Conservation (phyloP, 768 basidiomycete genomes). For the Gloeostereum incarnatum region DNA sequence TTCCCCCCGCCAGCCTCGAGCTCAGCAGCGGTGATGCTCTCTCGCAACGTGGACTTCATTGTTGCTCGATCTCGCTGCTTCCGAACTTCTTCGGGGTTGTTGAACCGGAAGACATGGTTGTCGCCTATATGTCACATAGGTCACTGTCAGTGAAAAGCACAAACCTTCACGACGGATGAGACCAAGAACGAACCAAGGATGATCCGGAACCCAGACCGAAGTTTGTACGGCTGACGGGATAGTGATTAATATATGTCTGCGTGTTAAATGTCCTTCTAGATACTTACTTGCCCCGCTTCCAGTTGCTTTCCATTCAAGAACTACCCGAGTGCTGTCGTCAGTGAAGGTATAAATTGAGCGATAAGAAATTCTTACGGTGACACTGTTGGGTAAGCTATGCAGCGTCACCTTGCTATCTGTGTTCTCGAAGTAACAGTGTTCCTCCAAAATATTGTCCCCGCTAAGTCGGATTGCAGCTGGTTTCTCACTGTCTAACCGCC, state of each 20-base stretch:
- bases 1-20: constrained; percentile 39
- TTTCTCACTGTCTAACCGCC: constrained; percentile 76
- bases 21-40: constrained; percentile 59
- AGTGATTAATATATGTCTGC: background rate
- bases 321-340: constrained; percentile 23
- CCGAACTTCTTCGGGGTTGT: constrained; percentile 90
- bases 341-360: constrained; percentile 8
- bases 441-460: constrained; percentile 84
- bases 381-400: constrained; percentile 68
- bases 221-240: constrained; percentile 54
- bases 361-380: constrained; percentile 50
- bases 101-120: constrained; percentile 96
- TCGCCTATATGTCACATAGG: constrained; percentile 47
- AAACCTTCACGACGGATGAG: background rate
- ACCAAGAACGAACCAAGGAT: constrained; percentile 65
- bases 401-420: constrained; percentile 77
- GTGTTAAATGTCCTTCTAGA: background rate
- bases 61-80: constrained; percentile 81
- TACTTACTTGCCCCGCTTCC: constrained; percentile 58
- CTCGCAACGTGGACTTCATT: constrained; percentile 57
- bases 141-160: constrained; percentile 7
- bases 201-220: constrained; percentile 91
- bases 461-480: constrained; percentile 86
- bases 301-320: constrained; percentile 94
- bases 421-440: constrained; percentile 91